These are phyloP conservation scores for Aspergillus heteromorphus DNA, from an alignment of 495 filamentous ascomycete species.

Conservation along the genomic window DNA sequence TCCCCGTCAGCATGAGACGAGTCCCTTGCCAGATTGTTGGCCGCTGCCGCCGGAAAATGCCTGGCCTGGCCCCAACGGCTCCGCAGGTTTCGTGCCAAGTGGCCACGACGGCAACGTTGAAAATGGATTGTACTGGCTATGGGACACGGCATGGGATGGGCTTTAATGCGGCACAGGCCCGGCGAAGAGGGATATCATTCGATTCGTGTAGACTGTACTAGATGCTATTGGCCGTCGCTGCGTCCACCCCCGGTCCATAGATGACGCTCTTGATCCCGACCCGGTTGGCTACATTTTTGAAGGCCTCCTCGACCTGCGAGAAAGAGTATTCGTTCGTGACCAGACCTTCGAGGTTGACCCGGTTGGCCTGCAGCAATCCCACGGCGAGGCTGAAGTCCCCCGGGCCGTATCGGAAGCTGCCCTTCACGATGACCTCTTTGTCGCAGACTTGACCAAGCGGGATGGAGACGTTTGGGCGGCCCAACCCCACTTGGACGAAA, in stretches of 20 bases:
- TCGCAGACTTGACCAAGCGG: constrained; percentile 75
- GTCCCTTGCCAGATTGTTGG: not conserved
- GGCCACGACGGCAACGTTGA: constrained; percentile 7
- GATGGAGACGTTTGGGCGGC: constrained; percentile 67
- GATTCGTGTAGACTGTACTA: not conserved
- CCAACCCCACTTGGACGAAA: constrained; percentile 84
- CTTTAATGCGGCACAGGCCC: not conserved
- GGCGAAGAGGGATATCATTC: not conserved
- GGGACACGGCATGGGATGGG: constrained; percentile 27
- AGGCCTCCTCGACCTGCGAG: constrained; percentile 14
- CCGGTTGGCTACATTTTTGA: constrained; percentile 17
- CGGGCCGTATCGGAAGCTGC: constrained; percentile 75
- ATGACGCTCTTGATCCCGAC: constrained; percentile 28
- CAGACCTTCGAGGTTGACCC: constrained; percentile 65
- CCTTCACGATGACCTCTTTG: constrained; percentile 77
- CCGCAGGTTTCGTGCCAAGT: not conserved
- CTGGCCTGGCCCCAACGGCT: not conserved
- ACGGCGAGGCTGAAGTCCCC: constrained; percentile 79
- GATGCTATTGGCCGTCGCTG: constrained; percentile 15
- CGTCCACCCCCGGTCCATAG: constrained; percentile 24
- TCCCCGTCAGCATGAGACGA: not conserved
- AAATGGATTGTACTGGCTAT: constrained; percentile 24
- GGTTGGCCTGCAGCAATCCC: constrained; percentile 52
- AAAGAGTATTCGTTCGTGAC: constrained; percentile 47
- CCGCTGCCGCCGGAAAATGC: not conserved